Percentiles rank a stretch among this genome's conserved stretches.
phyloP scores from a whole-genome alignment of 2,329 filamentous ascomycete species.

The Aspergillus pseudoterreus region DNA sequence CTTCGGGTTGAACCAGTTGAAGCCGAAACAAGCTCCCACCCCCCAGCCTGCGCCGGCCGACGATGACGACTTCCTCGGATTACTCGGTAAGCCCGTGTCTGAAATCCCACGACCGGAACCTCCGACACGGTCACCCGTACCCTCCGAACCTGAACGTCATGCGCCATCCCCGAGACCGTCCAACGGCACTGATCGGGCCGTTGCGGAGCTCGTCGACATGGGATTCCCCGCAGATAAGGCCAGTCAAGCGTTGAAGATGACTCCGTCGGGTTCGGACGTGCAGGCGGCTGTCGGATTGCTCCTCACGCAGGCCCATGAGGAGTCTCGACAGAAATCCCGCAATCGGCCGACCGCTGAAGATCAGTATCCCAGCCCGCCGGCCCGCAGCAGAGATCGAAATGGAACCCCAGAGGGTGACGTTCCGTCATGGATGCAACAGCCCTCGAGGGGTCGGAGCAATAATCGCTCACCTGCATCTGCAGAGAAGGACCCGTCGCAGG shows the following conservation, averaged over 20 bases:
- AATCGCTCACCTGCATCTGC: constrained; percentile 40
- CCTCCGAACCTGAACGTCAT: constrained; percentile 13
- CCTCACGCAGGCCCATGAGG: constrained; percentile 82
- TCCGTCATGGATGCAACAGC: constrained; percentile 63
- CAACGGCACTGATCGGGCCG: constrained; percentile 67
- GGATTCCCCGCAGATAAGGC: constrained; percentile 85
- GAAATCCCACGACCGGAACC: constrained; percentile 41
- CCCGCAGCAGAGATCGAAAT: constrained; percentile 21
- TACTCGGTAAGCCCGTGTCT: constrained; percentile 57
- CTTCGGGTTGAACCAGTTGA: constrained; percentile 71
- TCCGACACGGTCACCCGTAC: constrained; percentile 17
- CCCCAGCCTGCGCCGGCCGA: constrained; percentile 45
- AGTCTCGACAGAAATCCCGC: constrained; percentile 67
- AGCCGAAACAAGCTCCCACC: constrained; percentile 48
- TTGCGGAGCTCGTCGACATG: constrained; percentile 90
- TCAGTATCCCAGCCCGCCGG: constrained; percentile 14
- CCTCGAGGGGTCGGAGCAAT: constrained; percentile 23
- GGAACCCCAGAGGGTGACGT: constrained; percentile 29
- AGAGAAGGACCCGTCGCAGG: constrained; percentile 73
- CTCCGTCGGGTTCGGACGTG: constrained; percentile 72
- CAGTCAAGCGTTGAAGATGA: constrained; percentile 73
- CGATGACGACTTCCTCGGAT: constrained; percentile 63
- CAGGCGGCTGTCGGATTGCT: constrained; percentile 87
- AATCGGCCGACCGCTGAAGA: constrained; percentile 22
- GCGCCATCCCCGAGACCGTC: constrained; percentile 24